Evolutionary conservation across 352 stramenopile species (phyloP).

Genomic region (Thraustotheca clavata): DNA sequence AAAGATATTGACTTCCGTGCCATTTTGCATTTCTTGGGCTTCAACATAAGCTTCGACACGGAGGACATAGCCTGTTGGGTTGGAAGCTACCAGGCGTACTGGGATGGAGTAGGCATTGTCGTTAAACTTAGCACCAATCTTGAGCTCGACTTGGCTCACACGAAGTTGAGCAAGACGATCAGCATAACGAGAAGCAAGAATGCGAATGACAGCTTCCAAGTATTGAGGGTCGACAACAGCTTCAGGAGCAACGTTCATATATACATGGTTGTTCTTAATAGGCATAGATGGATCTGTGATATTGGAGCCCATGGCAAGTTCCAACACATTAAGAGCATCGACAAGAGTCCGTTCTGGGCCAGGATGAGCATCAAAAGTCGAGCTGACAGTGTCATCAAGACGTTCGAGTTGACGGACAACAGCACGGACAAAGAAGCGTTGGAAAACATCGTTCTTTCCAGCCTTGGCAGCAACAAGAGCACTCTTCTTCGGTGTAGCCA

Average conservation of each 20-base stretch:
- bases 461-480: slow-evolving; percentile 71
- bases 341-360: slow-evolving; percentile 97
- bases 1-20: slow-evolving; percentile 76
- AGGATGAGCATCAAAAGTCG: slow-evolving; percentile 85
- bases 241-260: slow-evolving; percentile 96
- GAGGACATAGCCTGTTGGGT: slow-evolving; percentile 98
- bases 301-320: slow-evolving; percentile 92
- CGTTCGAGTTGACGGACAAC: slow-evolving; percentile 89
- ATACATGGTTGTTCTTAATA: slow-evolving; percentile 98
- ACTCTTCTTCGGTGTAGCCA: slow-evolving; percentile 89
- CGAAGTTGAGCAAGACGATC: slow-evolving; percentile 87
- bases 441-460: slow-evolving; percentile 74
- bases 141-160: slow-evolving; percentile 96
- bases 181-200: slow-evolving; percentile 78
- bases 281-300: slow-evolving; percentile 60
- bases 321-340: slow-evolving; percentile 96
- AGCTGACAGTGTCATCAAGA: slow-evolving; percentile 48
- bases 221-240: slow-evolving; percentile 92
- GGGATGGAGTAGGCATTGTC: slow-evolving; percentile 90
- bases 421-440: slow-evolving; percentile 95
- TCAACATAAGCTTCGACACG: slow-evolving; percentile 99
- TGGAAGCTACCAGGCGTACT: slow-evolving; percentile 93
- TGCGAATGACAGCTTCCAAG: slow-evolving; percentile 94
- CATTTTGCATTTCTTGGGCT: slow-evolving; percentile 45
- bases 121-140: slow-evolving; percentile 92